A percentile compares a stretch with the other conserved stretches of the same genome.
phyloP scores from a whole-genome alignment of 805 yeast genomes.

The Starmerella vitae region DNA sequence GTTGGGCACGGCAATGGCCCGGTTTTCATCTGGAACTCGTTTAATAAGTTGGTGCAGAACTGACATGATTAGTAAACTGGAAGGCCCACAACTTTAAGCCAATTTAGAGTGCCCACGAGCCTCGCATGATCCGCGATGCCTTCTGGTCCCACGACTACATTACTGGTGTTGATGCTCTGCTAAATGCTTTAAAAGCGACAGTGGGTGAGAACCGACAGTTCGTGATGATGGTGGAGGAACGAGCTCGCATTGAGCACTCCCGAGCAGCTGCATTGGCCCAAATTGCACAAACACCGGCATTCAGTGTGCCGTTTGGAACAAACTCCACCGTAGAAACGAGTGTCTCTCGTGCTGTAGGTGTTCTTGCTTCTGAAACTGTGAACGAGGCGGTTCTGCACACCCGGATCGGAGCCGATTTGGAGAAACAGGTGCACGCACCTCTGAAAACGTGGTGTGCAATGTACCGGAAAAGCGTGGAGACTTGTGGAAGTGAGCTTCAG shows the following conservation, averaged over 20 bases:
- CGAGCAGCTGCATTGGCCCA: conserved; percentile 45
- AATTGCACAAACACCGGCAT: conserved; percentile 30
- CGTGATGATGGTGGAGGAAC: conserved; percentile 41
- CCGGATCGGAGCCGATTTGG: conserved; percentile 45
- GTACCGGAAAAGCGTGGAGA: conserved; percentile 48
- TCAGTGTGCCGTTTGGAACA: conserved; percentile 2
- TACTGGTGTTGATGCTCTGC: conserved; percentile 27
- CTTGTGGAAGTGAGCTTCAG: conserved; percentile 38
- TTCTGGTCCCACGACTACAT: conserved; percentile 29
- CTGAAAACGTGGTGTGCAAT: conserved; percentile 57
- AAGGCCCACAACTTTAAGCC: too few species aligned
- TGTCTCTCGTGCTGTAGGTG: conserved; percentile 28
- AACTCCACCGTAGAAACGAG: conserved; percentile 14
- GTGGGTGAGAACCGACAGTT: conserved; percentile 56
- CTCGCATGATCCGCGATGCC: conserved; percentile 19
- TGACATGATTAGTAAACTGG: conserved; percentile 12
- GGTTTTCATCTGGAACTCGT: conserved; percentile 9
- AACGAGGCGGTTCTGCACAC: conserved; percentile 44
- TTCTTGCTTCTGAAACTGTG: conserved; percentile 38
- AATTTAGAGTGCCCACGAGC: too few species aligned
- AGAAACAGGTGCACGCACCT: conserved; percentile 46
- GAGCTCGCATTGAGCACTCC: conserved; percentile 53
- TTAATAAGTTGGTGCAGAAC: conserved; percentile 12
- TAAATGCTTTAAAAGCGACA: conserved; percentile 34
- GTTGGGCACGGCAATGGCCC: conserved; percentile 32